Percentiles rank a stretch among this genome's conserved stretches.
These are phyloP conservation scores for Termitomyces sp. DNA, from an alignment of 768 basidiomycete genomes.

Conservation along the genomic window DNA sequence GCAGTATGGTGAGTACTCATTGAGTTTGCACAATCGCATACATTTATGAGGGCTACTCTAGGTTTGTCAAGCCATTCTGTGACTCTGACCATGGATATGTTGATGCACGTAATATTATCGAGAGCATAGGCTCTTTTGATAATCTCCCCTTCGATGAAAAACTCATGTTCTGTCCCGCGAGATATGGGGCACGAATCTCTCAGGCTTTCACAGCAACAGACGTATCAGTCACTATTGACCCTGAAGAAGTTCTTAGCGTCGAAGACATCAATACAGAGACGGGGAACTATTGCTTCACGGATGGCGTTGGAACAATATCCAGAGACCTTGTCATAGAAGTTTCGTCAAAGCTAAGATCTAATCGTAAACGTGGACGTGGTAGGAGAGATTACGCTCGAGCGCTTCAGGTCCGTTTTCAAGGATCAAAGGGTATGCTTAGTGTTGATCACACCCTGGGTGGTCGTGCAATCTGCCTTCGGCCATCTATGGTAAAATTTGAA, in stretches of 20 bases:
- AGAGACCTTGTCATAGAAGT: conserved; percentile 46
- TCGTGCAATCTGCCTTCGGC: conserved; percentile 43
- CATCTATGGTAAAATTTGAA: conserved; percentile 68
- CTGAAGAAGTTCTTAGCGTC: conserved; percentile 41
- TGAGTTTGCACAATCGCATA: not conserved
- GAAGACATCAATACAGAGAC: conserved; percentile 28
- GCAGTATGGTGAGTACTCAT: conserved; percentile 40
- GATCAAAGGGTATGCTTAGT: conserved; percentile 60
- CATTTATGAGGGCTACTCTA: conserved; percentile 15
- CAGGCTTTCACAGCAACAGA: conserved; percentile 76
- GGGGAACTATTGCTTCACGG: conserved; percentile 50
- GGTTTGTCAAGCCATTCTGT: conserved; percentile 59
- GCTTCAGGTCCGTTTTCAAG: conserved; percentile 55
- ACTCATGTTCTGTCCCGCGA: conserved; percentile 56
- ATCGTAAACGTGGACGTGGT: conserved; percentile 27
- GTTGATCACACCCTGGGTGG: conserved; percentile 50
- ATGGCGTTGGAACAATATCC: conserved; percentile 67
- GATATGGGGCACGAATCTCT: conserved; percentile 66
- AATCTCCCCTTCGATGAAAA: conserved; percentile 35
- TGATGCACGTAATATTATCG: conserved; percentile 46
- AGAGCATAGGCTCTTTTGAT: conserved; percentile 48
- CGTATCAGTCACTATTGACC: conserved; percentile 37
- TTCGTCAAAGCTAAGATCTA: conserved; percentile 31
- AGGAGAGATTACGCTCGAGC: conserved; percentile 37
- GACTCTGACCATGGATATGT: conserved; percentile 22